These are phyloP conservation scores for Apiospora kogelbergensis DNA, from an alignment of 2,329 filamentous ascomycete genomes.

Conservation along the genomic window DNA sequence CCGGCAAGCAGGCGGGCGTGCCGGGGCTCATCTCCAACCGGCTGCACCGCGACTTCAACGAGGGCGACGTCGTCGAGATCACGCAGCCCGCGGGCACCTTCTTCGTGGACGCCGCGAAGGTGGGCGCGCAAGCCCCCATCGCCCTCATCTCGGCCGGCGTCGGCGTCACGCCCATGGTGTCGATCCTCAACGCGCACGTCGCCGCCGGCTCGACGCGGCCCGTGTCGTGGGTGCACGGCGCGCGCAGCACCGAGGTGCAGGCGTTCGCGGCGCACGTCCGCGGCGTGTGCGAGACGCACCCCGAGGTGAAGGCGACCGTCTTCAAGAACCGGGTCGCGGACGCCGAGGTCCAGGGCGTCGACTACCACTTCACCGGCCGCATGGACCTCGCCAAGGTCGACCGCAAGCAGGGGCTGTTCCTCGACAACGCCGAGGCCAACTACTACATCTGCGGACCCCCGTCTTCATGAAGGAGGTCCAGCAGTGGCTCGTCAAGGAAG, in stretches of 20 bases:
- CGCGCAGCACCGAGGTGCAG: constrained; percentile 47
- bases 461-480: constrained; percentile 66
- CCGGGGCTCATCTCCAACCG: constrained; percentile 54
- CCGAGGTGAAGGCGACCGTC: constrained; percentile 51
- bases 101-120: constrained; percentile 51
- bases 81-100: constrained; percentile 62
- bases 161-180: constrained; percentile 64
- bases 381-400: constrained; percentile 59
- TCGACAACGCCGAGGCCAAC: constrained; percentile 53
- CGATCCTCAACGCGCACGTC: constrained; percentile 57
- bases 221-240: constrained; percentile 64
- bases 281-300: constrained; percentile 39
- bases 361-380: constrained; percentile 61
- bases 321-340: constrained; percentile 56
- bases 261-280: constrained; percentile 56
- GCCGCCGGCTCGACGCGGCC: constrained; percentile 38
- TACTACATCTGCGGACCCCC: constrained; percentile 74
- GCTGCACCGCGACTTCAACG: constrained; percentile 47
- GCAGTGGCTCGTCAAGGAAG: constrained; percentile 50
- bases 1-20: constrained; percentile 35
- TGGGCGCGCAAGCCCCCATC: constrained; percentile 46
- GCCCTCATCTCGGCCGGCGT: constrained; percentile 69
- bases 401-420: constrained; percentile 51
- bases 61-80: constrained; percentile 54
- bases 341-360: constrained; percentile 45